phyloP scores from a whole-genome alignment of 768 basidiomycete species.

The Lactarius quietus region DNA sequence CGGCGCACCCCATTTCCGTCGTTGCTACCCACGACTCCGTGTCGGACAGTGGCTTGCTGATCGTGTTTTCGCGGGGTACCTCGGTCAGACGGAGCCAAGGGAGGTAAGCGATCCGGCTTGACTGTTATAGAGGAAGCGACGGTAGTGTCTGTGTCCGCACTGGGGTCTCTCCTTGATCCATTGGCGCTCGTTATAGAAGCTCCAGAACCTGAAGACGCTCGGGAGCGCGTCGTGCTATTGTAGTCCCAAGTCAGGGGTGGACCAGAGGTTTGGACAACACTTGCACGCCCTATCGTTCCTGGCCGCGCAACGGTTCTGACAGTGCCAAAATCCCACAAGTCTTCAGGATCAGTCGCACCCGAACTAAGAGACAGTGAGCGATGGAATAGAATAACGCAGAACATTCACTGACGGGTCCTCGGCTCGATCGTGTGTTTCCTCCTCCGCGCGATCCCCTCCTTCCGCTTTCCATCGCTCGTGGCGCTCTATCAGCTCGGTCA shows the following conservation, averaged over 20 bases:
- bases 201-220: slow-evolving; percentile 39
- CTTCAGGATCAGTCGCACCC: slow-evolving; percentile 60
- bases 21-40: slow-evolving; percentile 32
- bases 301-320: slow-evolving; percentile 63
- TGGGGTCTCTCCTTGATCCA: slow-evolving; percentile 28
- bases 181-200: slow-evolving; percentile 36
- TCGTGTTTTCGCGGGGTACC: slow-evolving; percentile 39
- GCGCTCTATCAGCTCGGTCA: slow-evolving; percentile 94
- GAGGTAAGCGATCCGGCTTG: slow-evolving; percentile 58
- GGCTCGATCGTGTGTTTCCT: slow-evolving; percentile 58
- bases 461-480: slow-evolving; percentile 92
- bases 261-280: slow-evolving; percentile 56
- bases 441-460: slow-evolving; percentile 72
- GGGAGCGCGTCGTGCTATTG: slow-evolving; percentile 43
- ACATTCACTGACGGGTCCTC: slow-evolving; percentile 58
- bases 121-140: slow-evolving; percentile 40
- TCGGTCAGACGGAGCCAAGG: slow-evolving; percentile 40
- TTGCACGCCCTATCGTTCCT: slow-evolving; percentile 63
- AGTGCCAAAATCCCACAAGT: slow-evolving; percentile 98
- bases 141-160: slow-evolving; percentile 31
- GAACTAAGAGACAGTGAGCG: slow-evolving; percentile 38
- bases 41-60: slow-evolving; percentile 69
- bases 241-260: slow-evolving; percentile 81
- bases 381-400: slow-evolving; percentile 1
- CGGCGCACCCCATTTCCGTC: slow-evolving; percentile 37